These are phyloP conservation scores for Clavariopsis aquatica DNA, from an alignment of 495 filamentous ascomycete genomes.

Conservation along the genomic window DNA sequence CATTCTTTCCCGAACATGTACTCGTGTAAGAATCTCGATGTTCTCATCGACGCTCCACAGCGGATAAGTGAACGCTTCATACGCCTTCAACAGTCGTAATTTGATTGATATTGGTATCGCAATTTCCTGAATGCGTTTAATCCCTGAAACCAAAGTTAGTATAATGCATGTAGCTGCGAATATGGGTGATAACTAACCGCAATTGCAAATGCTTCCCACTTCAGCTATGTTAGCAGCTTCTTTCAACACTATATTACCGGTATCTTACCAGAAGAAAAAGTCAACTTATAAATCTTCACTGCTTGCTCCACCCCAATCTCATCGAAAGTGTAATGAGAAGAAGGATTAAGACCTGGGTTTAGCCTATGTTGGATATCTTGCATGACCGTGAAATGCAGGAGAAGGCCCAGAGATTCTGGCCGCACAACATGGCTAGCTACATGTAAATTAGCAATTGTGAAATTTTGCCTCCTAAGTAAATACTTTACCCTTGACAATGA, in stretches of 20 bases:
- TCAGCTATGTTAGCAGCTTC: background rate
- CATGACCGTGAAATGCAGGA: background rate
- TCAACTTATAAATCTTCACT: background rate
- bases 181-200: background rate
- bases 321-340: background rate
- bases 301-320: background rate
- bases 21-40: background rate
- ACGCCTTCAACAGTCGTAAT: background rate
- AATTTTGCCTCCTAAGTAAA: background rate
- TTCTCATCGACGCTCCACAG: background rate
- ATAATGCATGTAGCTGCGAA: background rate
- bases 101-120: background rate
- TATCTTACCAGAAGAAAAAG: background rate
- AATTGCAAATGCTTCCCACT: background rate
- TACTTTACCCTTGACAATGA: background rate
- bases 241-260: background rate
- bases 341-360: slow-evolving; percentile 1
- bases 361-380: background rate
- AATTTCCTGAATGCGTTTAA: background rate
- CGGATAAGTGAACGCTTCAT: background rate
- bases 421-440: slow-evolving; percentile 1
- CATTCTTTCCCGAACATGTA: background rate
- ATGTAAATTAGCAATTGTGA: background rate
- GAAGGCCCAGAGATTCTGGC: background rate
- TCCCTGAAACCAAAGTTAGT: background rate